phyloP scores from a whole-genome alignment of 2,329 filamentous ascomycete species.

The Gyromitra esculenta region DNA sequence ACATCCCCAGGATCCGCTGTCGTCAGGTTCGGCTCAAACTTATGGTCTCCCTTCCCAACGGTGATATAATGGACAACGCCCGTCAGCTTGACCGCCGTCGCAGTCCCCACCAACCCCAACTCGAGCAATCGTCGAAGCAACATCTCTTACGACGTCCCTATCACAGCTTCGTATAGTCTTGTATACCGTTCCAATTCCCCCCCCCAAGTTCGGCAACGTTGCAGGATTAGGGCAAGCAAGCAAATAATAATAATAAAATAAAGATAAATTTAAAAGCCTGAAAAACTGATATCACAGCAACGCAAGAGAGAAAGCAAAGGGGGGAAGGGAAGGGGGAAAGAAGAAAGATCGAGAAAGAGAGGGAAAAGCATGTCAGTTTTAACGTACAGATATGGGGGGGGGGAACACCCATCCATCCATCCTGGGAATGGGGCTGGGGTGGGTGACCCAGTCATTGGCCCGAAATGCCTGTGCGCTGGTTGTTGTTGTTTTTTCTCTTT shows the following conservation, averaged over 20 bases:
- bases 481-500: neutral
- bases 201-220: neutral
- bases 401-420: neutral
- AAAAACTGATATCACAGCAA: neutral
- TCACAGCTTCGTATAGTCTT: neutral
- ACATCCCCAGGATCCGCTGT: conserved; percentile 64
- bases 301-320: neutral
- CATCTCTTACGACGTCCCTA: conserved; percentile 16
- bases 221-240: neutral
- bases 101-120: conserved; percentile 34
- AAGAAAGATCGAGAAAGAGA: neutral
- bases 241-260: too few species aligned
- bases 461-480: neutral
- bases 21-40: conserved; percentile 60
- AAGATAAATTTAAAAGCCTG: too few species aligned
- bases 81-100: conserved; percentile 14
- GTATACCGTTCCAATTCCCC: neutral
- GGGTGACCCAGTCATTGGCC: neutral
- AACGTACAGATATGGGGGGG: neutral
- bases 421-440: conserved; percentile 3
- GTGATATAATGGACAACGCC: conserved; percentile 48
- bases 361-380: conserved; percentile 1
- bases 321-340: neutral
- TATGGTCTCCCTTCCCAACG: conserved; percentile 58
- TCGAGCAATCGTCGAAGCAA: conserved; percentile 46